These are phyloP conservation scores for Phyllosticta citribraziliensis DNA, from an alignment of 2,329 filamentous ascomycete genomes.

Conservation along the genomic window DNA sequence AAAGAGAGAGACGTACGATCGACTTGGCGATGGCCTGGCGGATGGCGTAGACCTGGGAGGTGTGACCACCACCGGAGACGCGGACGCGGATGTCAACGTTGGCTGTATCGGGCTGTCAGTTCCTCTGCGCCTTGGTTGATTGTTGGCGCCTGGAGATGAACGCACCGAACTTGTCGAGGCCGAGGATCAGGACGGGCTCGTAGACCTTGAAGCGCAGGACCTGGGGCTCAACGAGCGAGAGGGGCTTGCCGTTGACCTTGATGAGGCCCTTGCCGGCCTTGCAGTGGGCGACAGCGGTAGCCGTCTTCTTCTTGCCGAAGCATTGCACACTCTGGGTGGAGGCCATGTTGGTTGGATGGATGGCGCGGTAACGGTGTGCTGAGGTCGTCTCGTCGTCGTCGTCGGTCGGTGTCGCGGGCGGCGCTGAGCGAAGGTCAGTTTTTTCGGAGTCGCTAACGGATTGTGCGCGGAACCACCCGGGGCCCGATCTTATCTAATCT, in stretches of 20 bases:
- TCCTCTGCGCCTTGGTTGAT: constrained; percentile 12
- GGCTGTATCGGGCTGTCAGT: constrained; percentile 32
- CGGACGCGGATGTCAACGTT: constrained; percentile 95
- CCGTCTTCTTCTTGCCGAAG: constrained; percentile 81
- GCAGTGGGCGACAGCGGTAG: constrained; percentile 81
- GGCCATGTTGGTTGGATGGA: constrained; percentile 54
- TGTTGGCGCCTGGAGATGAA: not conserved
- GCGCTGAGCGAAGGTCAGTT: constrained; percentile 1
- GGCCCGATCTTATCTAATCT: constrained; percentile 10
- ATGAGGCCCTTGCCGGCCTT: constrained; percentile 85
- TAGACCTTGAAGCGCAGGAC: constrained; percentile 99
- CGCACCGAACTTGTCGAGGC: constrained; percentile 85
- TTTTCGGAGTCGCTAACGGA: constrained; percentile 11
- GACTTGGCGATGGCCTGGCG: constrained; percentile 98
- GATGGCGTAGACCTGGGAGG: constrained; percentile 95
- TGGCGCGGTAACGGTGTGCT: constrained; percentile 6
- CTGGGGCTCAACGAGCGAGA: constrained; percentile 89
- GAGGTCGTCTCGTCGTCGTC: constrained; percentile 8
- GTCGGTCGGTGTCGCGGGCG: constrained; percentile 7
- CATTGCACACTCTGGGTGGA: constrained; percentile 58
- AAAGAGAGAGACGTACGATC: constrained; percentile 44
- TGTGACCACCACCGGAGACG: constrained; percentile 95
- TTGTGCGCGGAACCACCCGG: constrained; percentile 7
- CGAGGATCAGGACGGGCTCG: constrained; percentile 95
- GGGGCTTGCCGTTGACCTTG: constrained; percentile 97